These are phyloP conservation scores for Papiliotrema laurentii DNA, from an alignment of 1,284 basidiomycete genomes.

Conservation along the genomic window DNA sequence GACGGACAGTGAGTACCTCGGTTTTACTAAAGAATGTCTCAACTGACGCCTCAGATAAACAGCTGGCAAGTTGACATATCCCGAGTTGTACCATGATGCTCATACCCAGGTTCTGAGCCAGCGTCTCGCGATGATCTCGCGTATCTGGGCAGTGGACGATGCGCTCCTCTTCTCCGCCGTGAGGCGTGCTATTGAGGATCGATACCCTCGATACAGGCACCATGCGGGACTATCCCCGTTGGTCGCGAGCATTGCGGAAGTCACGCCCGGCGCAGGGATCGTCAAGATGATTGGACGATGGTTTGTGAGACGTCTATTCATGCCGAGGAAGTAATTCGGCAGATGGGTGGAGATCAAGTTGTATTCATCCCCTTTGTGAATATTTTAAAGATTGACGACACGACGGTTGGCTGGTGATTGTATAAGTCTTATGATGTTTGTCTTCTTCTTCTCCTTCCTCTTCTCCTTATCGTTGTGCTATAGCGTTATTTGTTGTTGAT, in stretches of 20 bases:
- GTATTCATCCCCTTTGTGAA: too few species aligned
- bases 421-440: too few species aligned
- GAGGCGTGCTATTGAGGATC: conserved; percentile 38
- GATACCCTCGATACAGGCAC: conserved; percentile 32
- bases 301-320: conserved; percentile 29
- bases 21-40: too few species aligned
- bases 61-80: neutral
- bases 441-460: too few species aligned
- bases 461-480: too few species aligned
- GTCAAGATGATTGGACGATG: conserved; percentile 28
- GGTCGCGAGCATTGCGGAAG: conserved; percentile 21
- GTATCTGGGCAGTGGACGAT: conserved; percentile 41
- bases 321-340: conserved; percentile 5
- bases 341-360: too few species aligned
- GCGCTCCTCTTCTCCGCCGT: conserved; percentile 41
- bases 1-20: too few species aligned
- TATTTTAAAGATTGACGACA: too few species aligned
- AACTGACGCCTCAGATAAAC: too few species aligned
- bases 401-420: too few species aligned
- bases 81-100: neutral
- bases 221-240: conserved; percentile 34
- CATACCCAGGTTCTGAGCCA: neutral
- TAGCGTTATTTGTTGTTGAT: too few species aligned
- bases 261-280: conserved; percentile 24
- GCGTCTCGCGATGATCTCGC: conserved; percentile 24